Percentiles rank a stretch among this genome's conserved stretches.
These are phyloP conservation scores for Oldenlandia corymbosa DNA, from an alignment of 257 asterid species.

Conservation along the genomic window DNA sequence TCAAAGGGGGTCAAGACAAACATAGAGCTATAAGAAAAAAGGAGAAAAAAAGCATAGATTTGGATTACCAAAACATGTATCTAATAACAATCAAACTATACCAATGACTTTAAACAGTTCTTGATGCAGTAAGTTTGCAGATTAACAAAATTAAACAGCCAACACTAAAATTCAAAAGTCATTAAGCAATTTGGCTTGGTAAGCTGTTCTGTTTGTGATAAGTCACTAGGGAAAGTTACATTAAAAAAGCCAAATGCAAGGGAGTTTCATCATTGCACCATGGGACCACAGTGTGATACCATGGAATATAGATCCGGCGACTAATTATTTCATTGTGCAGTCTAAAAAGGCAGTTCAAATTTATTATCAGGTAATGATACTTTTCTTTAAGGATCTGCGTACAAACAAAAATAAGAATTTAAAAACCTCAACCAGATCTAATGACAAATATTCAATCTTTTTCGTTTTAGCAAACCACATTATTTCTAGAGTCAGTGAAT, in stretches of 20 bases:
- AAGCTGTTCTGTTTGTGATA: background rate
- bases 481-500: too few relatives aligned
- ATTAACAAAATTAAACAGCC: too few relatives aligned
- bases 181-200: background rate
- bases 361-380: conserved; percentile 4
- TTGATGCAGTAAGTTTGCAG: too few relatives aligned
- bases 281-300: background rate
- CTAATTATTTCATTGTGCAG: background rate
- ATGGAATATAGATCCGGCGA: background rate
- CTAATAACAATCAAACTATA: background rate
- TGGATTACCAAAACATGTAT: too few relatives aligned
- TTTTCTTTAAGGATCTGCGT: conserved; percentile 1
- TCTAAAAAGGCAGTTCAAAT: conserved; percentile 8
- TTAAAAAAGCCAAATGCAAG: background rate
- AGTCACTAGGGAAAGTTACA: background rate
- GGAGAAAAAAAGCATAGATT: too few relatives aligned
- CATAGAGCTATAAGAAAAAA: too few relatives aligned
- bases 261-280: conserved; percentile 8
- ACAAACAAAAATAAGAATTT: background rate
- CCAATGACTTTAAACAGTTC: too few relatives aligned
- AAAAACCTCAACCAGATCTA: conserved; percentile 1
- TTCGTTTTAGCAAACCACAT: background rate
- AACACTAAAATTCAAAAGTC: too few relatives aligned
- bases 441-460: background rate
- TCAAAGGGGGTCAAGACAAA: conserved; percentile 6